Base-by-base conservation (phyloP, 192 early-diverging fungal genomes). In the Umbelopsis isabellina region DNA sequence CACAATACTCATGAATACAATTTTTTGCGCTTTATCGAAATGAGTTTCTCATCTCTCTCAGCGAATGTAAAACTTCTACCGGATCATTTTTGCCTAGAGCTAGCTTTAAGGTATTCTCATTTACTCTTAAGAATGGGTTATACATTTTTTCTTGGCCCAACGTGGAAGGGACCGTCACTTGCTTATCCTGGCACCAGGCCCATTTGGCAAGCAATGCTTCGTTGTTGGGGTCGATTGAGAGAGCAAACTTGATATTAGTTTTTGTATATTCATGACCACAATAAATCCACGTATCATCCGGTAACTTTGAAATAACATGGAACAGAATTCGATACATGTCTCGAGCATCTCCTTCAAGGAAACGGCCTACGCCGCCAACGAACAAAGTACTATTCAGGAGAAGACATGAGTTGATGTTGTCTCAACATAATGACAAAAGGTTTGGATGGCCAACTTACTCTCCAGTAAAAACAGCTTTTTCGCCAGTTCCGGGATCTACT, bases 41-140 rank as follows among this genome's bases (percentile, higher is more conserved):
- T 41, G 72, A 81, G 79, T 98, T 91, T 80, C 97, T 96, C 81
- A 94, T 71, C 64, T 90, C 88, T 27, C 95, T 87, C 7, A 98
- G 75, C 33, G 67, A 80, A n/a, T 82, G 86, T 78, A 98, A 86
- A 18, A 95, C 91, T 22, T 89, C 86, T 0, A 94, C 84, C 11
- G 90, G 90, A 69, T 91, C 86, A 10, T 79, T 80, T 49, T 86
- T 81, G 16, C 86, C 84, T 1, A 86, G 80, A 10, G 83, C 83
- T 67, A 76, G 76, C 58, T 89, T 86, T 13, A 93, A 58, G 1
- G 82, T 73, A 0, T 87, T 85, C 67, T 88, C 82, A 69, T 88
- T 79, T 35, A 94, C 90, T 22, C 95, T 84, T 84, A 98, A 86
- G 66, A 98, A 98, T 18, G 95, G 95, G 65, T 98, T 98, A 68